phyloP scores from a whole-genome alignment of 192 early-diverging fungal genomes.

The Piromyces finnis region DNA sequence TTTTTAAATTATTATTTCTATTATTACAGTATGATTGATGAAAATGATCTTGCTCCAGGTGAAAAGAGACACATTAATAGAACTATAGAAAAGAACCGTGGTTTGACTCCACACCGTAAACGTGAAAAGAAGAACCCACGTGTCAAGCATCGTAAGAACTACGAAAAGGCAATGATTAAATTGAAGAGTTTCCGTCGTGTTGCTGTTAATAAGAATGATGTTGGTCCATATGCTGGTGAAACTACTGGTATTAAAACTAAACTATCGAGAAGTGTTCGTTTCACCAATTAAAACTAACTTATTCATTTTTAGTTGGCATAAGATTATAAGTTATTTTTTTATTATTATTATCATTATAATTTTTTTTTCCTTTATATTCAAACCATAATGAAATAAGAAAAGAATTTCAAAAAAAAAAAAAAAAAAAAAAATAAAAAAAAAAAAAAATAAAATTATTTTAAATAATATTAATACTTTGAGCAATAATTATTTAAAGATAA shows the following conservation, averaged over 20 bases:
- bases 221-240: conserved; percentile 74
- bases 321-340: too few relatives aligned
- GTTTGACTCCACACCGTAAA: conserved; percentile 74
- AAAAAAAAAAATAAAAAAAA: too few relatives aligned
- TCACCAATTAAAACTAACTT: neutral
- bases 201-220: conserved; percentile 37
- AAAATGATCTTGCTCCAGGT: conserved; percentile 21
- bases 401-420: too few relatives aligned
- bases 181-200: conserved; percentile 58
- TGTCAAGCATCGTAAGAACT: conserved; percentile 79
- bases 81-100: conserved; percentile 90
- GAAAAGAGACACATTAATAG: conserved; percentile 65
- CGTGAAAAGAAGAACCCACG: conserved; percentile 89
- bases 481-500: too few relatives aligned
- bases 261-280: conserved; percentile 52
- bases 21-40: conserved; percentile 10
- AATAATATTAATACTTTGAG: too few relatives aligned
- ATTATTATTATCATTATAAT: too few relatives aligned
- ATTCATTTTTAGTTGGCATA: too few relatives aligned
- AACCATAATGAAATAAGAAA: too few relatives aligned
- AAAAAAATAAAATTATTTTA: too few relatives aligned
- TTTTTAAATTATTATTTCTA: neutral
- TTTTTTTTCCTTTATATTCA: too few relatives aligned
- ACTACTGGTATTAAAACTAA: conserved; percentile 80
- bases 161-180: conserved; percentile 79